Conservation (phyloP, 768 basidiomycete genomes). For the Termitomyces sp. region DNA sequence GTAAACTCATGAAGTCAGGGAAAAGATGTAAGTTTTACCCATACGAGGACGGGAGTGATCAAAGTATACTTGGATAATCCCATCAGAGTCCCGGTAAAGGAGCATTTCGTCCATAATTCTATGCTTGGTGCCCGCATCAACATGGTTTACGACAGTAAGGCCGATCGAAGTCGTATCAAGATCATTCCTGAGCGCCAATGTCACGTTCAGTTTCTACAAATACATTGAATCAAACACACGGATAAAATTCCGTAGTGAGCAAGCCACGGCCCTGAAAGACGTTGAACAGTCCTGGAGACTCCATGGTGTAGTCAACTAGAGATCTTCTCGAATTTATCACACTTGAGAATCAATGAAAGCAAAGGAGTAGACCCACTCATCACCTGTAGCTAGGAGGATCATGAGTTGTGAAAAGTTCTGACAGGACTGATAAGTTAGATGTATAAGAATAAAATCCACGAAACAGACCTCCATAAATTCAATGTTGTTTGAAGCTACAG, state of each 20-base stretch:
- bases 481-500: background rate
- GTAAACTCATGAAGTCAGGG: no score
- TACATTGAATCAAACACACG: background rate
- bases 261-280: background rate
- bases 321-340: background rate
- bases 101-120: background rate
- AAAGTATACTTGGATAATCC: background rate
- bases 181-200: background rate
- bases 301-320: background rate
- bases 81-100: background rate
- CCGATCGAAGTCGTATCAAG: background rate
- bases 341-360: background rate
- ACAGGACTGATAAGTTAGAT: background rate
- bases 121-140: background rate
- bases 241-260: background rate
- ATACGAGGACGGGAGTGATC: background rate
- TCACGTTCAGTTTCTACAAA: background rate
- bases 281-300: background rate
- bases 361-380: background rate
- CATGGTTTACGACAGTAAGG: background rate
- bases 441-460: background rate
- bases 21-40: background rate
- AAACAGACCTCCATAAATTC: background rate
- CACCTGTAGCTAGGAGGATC: background rate
- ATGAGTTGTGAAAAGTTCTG: background rate